Base-by-base conservation (phyloP, 2,329 filamentous ascomycete species). In the Fusarium sp. region DNA sequence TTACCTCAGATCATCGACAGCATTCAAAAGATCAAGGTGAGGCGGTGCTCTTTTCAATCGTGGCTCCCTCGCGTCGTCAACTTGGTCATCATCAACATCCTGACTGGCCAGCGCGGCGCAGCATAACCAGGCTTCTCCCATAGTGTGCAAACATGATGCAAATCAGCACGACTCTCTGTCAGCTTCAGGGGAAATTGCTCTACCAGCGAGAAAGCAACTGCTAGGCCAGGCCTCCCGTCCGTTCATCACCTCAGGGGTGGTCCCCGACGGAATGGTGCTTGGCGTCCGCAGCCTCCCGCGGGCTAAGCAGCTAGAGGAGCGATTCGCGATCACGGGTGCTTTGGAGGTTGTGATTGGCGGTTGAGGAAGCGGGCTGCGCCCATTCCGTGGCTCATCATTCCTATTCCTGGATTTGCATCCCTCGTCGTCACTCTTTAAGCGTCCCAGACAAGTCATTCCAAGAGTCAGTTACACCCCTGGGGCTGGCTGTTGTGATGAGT, bases 271-370 rank as follows among this genome's bases (percentile, higher is more conserved):
- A 64, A 72, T 74, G 64, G 64, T 35, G 47, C 70, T 76, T 73
- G 71, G 66, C 56, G 47, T 65, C 42, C 59, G 66, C 63, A 75
- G 69, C 66, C 73, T 75, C 73, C 73, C 66, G 65, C 52, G 47
- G 47, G 47, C 47, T 52, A 52, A 52, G 25, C 47, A 71, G 56
- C 35, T 62, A 45, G 50, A 57, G 52, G 59, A 35, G 18, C 31
- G 60, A 63, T 63, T 54, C 31, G 60, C 45, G 45, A 40, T 35
- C 13, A 38, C 29, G 47, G 62, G n/a, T 33, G 18, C 47, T 52
- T 16, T 31, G 27, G 27, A 31, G 27, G 10, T 3, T 56, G 33
- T 54, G 35, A 63, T 54, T 63, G 60, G 60, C 29, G 20, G 27
- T 27, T 57, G 13, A 33, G 27, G 35, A 36, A 42, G 47, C n/a